Evolutionary conservation across 2,329 filamentous ascomycete genomes (phyloP).

Genomic region (Diaporthe sp.): DNA sequence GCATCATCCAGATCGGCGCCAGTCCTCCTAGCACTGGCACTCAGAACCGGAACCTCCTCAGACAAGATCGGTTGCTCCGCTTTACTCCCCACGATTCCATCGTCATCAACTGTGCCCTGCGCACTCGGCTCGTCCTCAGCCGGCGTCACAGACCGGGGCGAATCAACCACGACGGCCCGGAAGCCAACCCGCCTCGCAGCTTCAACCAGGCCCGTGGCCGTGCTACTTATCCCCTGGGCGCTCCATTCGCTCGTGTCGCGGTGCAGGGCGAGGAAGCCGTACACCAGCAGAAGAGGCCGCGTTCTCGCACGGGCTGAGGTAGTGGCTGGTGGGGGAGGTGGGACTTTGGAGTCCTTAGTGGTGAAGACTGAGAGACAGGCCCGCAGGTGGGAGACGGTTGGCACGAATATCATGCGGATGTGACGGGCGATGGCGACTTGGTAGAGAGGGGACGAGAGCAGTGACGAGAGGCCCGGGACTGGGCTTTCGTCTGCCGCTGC

Average conservation of each 20-base stretch:
- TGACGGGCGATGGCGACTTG: constrained; percentile 77
- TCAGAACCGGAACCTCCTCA: constrained; percentile 72
- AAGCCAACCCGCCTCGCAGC: constrained; percentile 62
- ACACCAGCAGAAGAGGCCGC: constrained; percentile 67
- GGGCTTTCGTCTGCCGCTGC: background rate
- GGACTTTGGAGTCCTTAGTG: constrained; percentile 50
- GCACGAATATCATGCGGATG: constrained; percentile 78
- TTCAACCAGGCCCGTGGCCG: constrained; percentile 74
- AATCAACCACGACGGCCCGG: constrained; percentile 62
- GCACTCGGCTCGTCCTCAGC: constrained; percentile 26
- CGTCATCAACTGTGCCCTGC: constrained; percentile 27
- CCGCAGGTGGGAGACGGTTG: constrained; percentile 81
- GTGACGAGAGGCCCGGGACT: constrained; percentile 34
- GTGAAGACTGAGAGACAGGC: constrained; percentile 76
- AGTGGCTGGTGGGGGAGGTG: constrained; percentile 51
- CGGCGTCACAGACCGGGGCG: constrained; percentile 45
- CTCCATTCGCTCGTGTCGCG: constrained; percentile 79
- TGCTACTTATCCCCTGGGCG: constrained; percentile 76
- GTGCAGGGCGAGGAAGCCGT: constrained; percentile 76
- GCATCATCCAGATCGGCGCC: constrained; percentile 59
- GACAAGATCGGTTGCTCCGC: constrained; percentile 50
- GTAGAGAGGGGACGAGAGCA: constrained; percentile 75
- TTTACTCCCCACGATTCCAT: constrained; percentile 39
- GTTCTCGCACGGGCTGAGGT: background rate
- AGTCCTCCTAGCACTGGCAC: constrained; percentile 62